Percentiles rank a stretch among this genome's conserved stretches.
Conservation (phyloP, 2,329 filamentous ascomycete genomes). For the Trichocomaceae sp. region DNA sequence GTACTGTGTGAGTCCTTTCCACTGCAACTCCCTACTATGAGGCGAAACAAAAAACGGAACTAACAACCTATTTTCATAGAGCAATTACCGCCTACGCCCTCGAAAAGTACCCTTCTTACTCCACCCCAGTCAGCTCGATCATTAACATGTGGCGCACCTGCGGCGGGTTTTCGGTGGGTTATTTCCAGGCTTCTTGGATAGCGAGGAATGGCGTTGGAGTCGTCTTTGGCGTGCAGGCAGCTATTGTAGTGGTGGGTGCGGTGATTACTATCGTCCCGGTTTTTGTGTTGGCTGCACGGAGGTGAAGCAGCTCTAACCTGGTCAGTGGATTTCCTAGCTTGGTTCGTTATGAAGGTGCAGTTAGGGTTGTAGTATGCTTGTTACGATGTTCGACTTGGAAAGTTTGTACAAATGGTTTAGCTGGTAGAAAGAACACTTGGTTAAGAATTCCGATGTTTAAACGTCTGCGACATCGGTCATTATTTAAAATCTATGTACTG, state of each 20-base stretch:
- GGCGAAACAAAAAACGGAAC: background rate
- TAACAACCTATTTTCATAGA: background rate
- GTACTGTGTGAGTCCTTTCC: slow-evolving; percentile 24
- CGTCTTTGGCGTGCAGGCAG: slow-evolving; percentile 31
- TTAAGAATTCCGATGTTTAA: too few relatives aligned
- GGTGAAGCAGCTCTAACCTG: background rate
- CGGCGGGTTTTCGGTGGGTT: slow-evolving; percentile 33
- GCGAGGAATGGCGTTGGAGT: slow-evolving; percentile 24
- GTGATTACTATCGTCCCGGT: slow-evolving; percentile 25
- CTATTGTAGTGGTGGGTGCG: slow-evolving; percentile 22
- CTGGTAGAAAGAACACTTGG: too few relatives aligned
- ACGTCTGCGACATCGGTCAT: too few relatives aligned
- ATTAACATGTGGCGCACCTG: slow-evolving; percentile 36
- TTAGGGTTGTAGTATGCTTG: too few relatives aligned
- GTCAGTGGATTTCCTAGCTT: background rate
- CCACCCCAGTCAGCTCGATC: slow-evolving; percentile 30
- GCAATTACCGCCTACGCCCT: slow-evolving; percentile 33
- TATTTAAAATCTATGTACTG: background rate
- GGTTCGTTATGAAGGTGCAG: background rate
- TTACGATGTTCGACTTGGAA: too few relatives aligned
- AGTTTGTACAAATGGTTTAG: too few relatives aligned
- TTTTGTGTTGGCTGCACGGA: slow-evolving; percentile 12
- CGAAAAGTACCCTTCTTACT: slow-evolving; percentile 31
- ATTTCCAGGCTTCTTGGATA: slow-evolving; percentile 35
- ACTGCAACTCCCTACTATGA: background rate